phyloP scores from a whole-genome alignment of 1,284 basidiomycete species.

The Uromyces viciae-fabae region DNA sequence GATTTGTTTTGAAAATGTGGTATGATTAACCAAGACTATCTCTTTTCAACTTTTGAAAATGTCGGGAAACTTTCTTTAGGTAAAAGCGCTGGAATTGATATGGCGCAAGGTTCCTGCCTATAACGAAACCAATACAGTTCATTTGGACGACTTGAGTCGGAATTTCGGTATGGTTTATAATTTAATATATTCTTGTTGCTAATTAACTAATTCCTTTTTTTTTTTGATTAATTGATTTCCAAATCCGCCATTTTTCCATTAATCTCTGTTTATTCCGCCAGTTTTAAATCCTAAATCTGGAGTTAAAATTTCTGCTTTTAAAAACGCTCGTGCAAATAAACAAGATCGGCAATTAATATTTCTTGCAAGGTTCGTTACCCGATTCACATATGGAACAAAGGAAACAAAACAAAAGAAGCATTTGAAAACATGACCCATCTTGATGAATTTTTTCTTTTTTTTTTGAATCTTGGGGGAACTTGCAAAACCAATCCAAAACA shows the following conservation, averaged over 20 bases:
- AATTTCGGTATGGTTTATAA: slow-evolving; percentile 53
- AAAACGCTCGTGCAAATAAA: slow-evolving; percentile 59
- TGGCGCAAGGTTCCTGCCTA: slow-evolving; percentile 80
- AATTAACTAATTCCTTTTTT: background rate
- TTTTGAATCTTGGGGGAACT: no score
- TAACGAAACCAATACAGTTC: slow-evolving; percentile 75
- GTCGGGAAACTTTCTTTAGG: slow-evolving; percentile 51
- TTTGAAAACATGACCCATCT: no score
- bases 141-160: slow-evolving; percentile 72
- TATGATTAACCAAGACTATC: no score
- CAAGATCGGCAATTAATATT: slow-evolving; percentile 42
- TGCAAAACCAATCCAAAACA: no score
- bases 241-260: background rate
- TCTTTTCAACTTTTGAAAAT: background rate
- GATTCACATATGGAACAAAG: no score
- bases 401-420: no score
- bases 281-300: slow-evolving; percentile 79
- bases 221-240: background rate
- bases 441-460: no score
- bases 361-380: slow-evolving; percentile 27
- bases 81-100: slow-evolving; percentile 77
- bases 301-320: slow-evolving; percentile 76
- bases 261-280: slow-evolving; percentile 43
- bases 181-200: background rate
- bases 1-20: background rate